A percentile compares a stretch with the other conserved stretches of the same genome.
phyloP scores from a whole-genome alignment of 805 yeast species.

The Kluyveromyces lactis region DNA sequence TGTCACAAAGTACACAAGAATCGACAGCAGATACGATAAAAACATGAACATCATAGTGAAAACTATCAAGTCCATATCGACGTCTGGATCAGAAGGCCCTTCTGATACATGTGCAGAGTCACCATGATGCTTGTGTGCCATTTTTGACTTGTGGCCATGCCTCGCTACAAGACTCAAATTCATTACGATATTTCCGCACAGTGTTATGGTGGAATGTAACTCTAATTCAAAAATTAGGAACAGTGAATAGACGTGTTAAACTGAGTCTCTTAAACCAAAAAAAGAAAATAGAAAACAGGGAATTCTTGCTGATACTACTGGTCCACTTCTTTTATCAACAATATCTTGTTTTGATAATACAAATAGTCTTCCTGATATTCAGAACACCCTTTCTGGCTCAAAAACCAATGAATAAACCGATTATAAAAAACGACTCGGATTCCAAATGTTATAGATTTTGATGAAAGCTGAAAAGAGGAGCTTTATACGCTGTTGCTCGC shows the following conservation, averaged over 20 bases:
- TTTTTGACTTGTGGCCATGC: neutral
- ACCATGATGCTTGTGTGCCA: neutral
- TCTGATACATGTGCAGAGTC: neutral
- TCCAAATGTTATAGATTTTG: neutral
- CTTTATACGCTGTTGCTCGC: too few relatives aligned
- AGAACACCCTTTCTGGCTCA: too few relatives aligned
- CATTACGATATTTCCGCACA: neutral
- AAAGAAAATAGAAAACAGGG: too few relatives aligned
- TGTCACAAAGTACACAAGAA: slow-evolving; percentile 9
- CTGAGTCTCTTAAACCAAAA: too few relatives aligned
- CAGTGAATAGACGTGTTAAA: too few relatives aligned
- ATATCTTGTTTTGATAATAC: too few relatives aligned
- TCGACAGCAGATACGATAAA: slow-evolving; percentile 8
- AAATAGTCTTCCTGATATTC: too few relatives aligned
- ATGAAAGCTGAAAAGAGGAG: neutral
- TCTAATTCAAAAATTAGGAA: too few relatives aligned
- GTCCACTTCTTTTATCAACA: too few relatives aligned
- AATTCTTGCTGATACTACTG: too few relatives aligned
- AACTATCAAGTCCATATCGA: slow-evolving; percentile 19
- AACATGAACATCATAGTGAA: slow-evolving; percentile 19
- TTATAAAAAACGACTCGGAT: neutral
- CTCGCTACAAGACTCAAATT: neutral
- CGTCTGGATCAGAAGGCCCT: slow-evolving; percentile 11
- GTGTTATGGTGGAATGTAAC: too few relatives aligned
- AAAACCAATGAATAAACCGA: too few relatives aligned